These are phyloP conservation scores for Salvia miltiorrhiza DNA, from an alignment of 257 asterid species.

Conservation along the genomic window DNA sequence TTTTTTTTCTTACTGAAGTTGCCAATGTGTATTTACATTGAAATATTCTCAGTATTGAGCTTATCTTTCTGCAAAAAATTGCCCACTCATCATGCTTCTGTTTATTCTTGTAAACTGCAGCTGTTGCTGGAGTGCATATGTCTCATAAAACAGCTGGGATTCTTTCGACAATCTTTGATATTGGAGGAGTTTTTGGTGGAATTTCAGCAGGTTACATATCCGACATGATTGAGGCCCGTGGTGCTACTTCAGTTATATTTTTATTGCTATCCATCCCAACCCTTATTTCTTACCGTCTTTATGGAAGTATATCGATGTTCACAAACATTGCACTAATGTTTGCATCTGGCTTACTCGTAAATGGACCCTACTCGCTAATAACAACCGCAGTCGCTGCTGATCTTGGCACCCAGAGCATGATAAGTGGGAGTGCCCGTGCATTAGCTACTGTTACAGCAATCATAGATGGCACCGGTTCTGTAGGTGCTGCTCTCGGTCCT, in stretches of 20 bases:
- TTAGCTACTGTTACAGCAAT: conserved; percentile 92
- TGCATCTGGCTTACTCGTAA: conserved; percentile 74
- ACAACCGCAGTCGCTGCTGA: conserved; percentile 97
- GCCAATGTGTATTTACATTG: not conserved
- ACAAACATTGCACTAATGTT: conserved; percentile 53
- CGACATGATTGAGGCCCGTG: conserved; percentile 80
- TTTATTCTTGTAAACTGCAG: conserved; percentile 39
- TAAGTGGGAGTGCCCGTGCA: conserved; percentile 70
- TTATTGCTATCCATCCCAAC: conserved; percentile 69
- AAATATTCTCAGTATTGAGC: not conserved
- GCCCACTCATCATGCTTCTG: not conserved
- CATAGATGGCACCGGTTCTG: conserved; percentile 95
- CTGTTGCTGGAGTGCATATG: conserved; percentile 74
- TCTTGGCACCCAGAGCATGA: conserved; percentile 72
- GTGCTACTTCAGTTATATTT: conserved; percentile 61
- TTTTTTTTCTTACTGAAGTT: not conserved
- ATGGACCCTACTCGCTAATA: conserved; percentile 87
- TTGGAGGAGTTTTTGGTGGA: conserved; percentile 92
- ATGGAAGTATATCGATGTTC: conserved; percentile 74
- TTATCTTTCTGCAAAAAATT: not conserved
- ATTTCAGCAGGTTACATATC: conserved; percentile 78
- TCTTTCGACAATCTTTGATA: conserved; percentile 79
- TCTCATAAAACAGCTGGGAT: conserved; percentile 82
- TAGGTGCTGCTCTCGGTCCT: conserved; percentile 92
- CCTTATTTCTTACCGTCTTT: conserved; percentile 61